These are phyloP conservation scores for Tardiomyces digboiensis DNA, from an alignment of 1,139 yeast genomes.

Conservation along the genomic window DNA sequence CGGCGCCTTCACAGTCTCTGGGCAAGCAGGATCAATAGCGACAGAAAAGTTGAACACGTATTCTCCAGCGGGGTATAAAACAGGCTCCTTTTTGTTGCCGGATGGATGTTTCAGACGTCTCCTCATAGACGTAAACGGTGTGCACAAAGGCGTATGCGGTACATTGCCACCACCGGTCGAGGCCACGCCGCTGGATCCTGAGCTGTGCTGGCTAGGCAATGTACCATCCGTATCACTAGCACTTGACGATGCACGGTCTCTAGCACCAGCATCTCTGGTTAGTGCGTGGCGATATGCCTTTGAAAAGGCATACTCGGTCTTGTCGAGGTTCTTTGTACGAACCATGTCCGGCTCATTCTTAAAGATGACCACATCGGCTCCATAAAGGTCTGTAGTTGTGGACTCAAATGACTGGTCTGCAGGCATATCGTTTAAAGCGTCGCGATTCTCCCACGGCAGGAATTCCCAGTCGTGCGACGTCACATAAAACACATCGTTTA, in stretches of 20 bases:
- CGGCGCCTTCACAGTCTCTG: conserved; percentile 59
- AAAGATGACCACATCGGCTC: conserved; percentile 25
- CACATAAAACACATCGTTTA: conserved; percentile 23
- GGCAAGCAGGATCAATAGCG: conserved; percentile 57
- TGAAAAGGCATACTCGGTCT: not conserved
- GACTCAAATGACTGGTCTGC: not conserved
- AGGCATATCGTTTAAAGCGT: conserved; percentile 2
- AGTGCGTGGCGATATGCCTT: not conserved
- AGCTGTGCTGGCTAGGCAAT: no score
- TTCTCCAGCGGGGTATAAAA: conserved; percentile 54
- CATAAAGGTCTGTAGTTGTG: conserved; percentile 17
- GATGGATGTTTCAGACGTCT: conserved; percentile 14
- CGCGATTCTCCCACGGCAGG: conserved; percentile 12
- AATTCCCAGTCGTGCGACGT: conserved; percentile 29
- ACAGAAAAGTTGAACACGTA: conserved; percentile 72
- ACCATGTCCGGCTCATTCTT: conserved; percentile 12
- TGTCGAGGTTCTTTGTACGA: not conserved
- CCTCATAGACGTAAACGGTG: conserved; percentile 12
- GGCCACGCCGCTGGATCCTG: not conserved
- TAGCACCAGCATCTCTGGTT: no score
- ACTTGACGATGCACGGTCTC: no score
- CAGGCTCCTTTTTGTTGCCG: conserved; percentile 16
- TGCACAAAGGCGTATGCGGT: conserved; percentile 9
- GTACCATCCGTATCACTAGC: not conserved
- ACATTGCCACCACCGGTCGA: not conserved